A percentile compares a stretch with the other conserved stretches of the same genome.
Evolutionary conservation across 768 basidiomycete genomes (phyloP).

Genomic region (Cystobasidium ongulense): DNA sequence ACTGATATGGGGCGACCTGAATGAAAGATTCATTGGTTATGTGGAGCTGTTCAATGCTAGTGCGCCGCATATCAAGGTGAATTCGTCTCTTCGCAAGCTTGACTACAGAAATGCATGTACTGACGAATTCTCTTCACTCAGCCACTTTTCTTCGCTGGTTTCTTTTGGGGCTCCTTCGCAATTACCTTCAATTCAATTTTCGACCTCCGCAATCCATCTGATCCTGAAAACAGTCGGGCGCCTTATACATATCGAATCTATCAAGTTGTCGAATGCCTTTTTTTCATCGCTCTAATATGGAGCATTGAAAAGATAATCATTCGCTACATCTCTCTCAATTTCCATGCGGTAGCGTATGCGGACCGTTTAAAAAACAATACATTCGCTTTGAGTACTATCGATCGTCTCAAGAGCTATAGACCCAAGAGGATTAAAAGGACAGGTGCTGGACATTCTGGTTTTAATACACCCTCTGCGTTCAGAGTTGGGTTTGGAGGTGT

Average conservation of each 20-base stretch:
- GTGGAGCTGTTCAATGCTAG: slow-evolving; percentile 64
- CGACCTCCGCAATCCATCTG: slow-evolving; percentile 51
- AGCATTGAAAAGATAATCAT: slow-evolving; percentile 62
- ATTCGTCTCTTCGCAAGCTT: neutral
- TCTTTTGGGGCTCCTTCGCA: slow-evolving; percentile 63
- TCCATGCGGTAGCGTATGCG: slow-evolving; percentile 67
- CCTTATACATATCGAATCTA: slow-evolving; percentile 58
- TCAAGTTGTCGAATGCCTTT: slow-evolving; percentile 62
- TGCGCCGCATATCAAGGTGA: slow-evolving; percentile 52
- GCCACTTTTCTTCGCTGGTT: slow-evolving; percentile 59
- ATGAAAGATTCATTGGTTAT: slow-evolving; percentile 58
- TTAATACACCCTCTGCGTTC: neutral
- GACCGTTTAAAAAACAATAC: slow-evolving; percentile 61
- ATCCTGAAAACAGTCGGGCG: slow-evolving; percentile 52
- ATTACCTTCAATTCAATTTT: slow-evolving; percentile 66
- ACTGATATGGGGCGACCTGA: slow-evolving; percentile 65
- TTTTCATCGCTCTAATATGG: slow-evolving; percentile 62
- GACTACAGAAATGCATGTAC: neutral
- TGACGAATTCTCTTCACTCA: neutral
- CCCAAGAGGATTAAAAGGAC: slow-evolving; percentile 46
- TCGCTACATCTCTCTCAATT: slow-evolving; percentile 62
- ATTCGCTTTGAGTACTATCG: slow-evolving; percentile 55
- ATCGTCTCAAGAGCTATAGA: slow-evolving; percentile 59
- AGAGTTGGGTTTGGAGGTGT: neutral
- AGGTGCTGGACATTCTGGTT: neutral